Base-by-base conservation (phyloP, 1,139 yeast species). In the Tardiomyces blankii region DNA sequence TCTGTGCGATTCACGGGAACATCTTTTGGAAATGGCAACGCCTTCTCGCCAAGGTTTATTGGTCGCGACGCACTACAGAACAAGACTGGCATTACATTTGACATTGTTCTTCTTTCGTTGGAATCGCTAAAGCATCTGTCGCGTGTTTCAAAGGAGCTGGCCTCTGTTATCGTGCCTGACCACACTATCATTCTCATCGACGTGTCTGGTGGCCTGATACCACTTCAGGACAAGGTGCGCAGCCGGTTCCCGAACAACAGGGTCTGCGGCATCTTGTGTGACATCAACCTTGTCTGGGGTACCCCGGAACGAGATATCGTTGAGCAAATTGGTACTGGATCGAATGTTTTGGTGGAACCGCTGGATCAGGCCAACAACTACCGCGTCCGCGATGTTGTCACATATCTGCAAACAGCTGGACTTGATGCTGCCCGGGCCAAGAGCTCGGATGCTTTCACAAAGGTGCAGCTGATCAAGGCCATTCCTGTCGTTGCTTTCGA, bases 401-500 rank as follows among this genome's bases (percentile, higher is more conserved):
- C 28, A 23, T 40, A 42, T 7, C 44, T 53, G 21, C 56, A 54
- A 33, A 42, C 55, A 1, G 51, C 54, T 7, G 58, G 57, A 8
- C 41, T 54, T 14, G 55, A 51, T 44, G 53, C 52, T 40, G 18
- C 47, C 5, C 35, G 35, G 5, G 35, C 35, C 16, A 30, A 30
- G 9, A 30, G 35, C 35, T 12, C 35, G 16, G 35, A 12, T 13
- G 35, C 35, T 5, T 55, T 53, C 38, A 48, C 48, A 16, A 51
- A 49, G 16, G 25, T 51, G 54, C 95, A 87, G 63, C 87, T 96
- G 96, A 80, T 81, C 58, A 71, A 84, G 48, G 89, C 93, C 0
- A 72, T 87, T 49, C 87, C 95, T 3, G 73, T 80, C 49, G 76
- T 87, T 41, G 81, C 88, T 14, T 79, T 87, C 59, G 85, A 82